Percentiles rank a stretch among this genome's conserved stretches.
Conservation (phyloP, 805 yeast species). For the Hanseniaspora singularis region DNA sequence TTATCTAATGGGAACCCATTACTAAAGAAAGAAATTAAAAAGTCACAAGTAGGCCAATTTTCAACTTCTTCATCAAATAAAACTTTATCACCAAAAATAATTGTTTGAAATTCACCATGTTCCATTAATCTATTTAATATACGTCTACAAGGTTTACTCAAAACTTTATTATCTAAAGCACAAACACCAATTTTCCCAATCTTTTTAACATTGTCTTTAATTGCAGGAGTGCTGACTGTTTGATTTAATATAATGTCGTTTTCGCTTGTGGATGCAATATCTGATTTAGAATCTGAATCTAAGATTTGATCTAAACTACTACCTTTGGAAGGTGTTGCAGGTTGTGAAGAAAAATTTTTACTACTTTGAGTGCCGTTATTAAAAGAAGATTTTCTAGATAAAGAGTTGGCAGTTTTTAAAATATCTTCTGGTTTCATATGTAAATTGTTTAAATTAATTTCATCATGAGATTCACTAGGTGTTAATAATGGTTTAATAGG, state of each 20-base stretch:
- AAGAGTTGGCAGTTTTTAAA: slow-evolving; percentile 18
- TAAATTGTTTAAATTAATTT: neutral
- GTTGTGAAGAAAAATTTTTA: neutral
- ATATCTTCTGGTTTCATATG: slow-evolving; percentile 14
- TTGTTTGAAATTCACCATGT: slow-evolving; percentile 91
- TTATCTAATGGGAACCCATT: slow-evolving; percentile 92
- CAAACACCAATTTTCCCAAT: slow-evolving; percentile 95
- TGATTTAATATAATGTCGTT: slow-evolving; percentile 17
- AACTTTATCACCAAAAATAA: slow-evolving; percentile 94
- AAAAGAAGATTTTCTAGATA: slow-evolving; percentile 26
- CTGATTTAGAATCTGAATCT: neutral
- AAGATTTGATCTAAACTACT: too few species aligned
- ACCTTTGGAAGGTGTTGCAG: too few species aligned
- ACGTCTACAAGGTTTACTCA: slow-evolving; percentile 89
- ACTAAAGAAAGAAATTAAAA: slow-evolving; percentile 84
- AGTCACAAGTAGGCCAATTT: slow-evolving; percentile 98
- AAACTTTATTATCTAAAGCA: slow-evolving; percentile 95
- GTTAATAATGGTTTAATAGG: neutral
- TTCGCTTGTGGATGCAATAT: slow-evolving; percentile 3
- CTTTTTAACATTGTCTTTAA: slow-evolving; percentile 34
- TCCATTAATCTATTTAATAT: slow-evolving; percentile 79
- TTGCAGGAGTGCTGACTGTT: neutral
- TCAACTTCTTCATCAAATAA: slow-evolving; percentile 85
- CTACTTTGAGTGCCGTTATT: slow-evolving; percentile 17
- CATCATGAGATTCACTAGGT: slow-evolving; percentile 3